Percentiles rank a stretch among this genome's conserved stretches.
phyloP scores from a whole-genome alignment of 225 moss, liverwort and hornwort genomes.

The Sphagnum tenellum region DNA sequence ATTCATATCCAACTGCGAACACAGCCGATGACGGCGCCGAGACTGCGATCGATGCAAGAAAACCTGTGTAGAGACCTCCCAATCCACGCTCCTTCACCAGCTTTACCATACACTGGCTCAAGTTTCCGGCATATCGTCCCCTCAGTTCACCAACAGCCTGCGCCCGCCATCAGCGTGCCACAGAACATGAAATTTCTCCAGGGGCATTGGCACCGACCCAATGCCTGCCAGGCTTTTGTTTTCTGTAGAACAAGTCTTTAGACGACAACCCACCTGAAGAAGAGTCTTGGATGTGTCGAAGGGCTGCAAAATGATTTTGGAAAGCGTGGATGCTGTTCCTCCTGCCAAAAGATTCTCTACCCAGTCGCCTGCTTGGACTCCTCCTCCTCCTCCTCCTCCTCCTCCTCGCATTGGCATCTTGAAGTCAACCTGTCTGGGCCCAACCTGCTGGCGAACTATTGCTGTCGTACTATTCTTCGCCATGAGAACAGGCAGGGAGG shows the following conservation, averaged over 20 bases:
- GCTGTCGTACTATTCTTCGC: too few species aligned
- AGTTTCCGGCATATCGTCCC: constrained; percentile 41
- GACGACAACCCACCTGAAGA: constrained; percentile 27
- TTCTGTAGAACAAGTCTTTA: too few species aligned
- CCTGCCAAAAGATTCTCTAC: constrained; percentile 49
- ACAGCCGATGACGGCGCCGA: constrained; percentile 72
- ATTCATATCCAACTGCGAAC: constrained; percentile 65
- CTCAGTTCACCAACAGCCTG: constrained; percentile 59
- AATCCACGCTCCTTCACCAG: constrained; percentile 46
- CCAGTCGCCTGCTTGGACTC: constrained; percentile 17
- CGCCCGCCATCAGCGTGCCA: too few species aligned
- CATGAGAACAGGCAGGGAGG: too few species aligned
- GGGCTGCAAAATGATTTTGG: constrained; percentile 46
- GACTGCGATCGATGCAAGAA: constrained; percentile 60
- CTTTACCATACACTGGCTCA: constrained; percentile 52
- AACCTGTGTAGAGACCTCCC: constrained; percentile 50
- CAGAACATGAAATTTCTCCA: too few species aligned
- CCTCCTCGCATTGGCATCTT: too few species aligned
- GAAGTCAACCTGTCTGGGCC: too few species aligned
- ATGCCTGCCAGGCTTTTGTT: too few species aligned
- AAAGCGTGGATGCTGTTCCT: constrained; percentile 49
- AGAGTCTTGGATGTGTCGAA: constrained; percentile 51
- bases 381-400: too few species aligned
- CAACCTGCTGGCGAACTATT: too few species aligned
- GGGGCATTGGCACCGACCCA: too few species aligned